Evolutionary conservation across 2,329 filamentous ascomycete species (phyloP), one percentile per base, ranked within the genome.

Genomic region (Calonectria fujianensis): DNA sequence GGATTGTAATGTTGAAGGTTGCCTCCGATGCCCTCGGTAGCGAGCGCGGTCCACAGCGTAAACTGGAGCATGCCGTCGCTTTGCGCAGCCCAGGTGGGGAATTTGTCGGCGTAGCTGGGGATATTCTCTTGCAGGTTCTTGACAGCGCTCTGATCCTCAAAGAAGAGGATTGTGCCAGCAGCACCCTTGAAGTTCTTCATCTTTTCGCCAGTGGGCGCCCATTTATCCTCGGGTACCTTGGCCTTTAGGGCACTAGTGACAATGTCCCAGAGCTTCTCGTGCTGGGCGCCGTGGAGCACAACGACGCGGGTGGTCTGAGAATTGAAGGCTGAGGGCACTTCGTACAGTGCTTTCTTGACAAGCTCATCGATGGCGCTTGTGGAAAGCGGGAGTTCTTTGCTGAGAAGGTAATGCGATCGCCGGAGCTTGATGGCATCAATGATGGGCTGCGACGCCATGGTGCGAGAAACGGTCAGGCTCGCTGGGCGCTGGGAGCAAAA

Each of bases 241-340:
- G 57, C 37, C 24, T 27, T 63, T 24, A 63, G 57, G 2, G n/a
- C 18, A 7, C 20, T 37, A 5, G 57, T 41, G 2, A 41, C 57
- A 29, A 63, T 63, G 32, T 63, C 57, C 57, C 57, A 63, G 14
- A 63, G 57, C 37, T 63, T 63, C 24, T 63, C 57, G 37, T 63
- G 57, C 37, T 63, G 57, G 16, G 35, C 37, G 24, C 57, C 57
- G 16, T 63, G 57, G 13, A 63, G 57, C 14, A 63, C 57, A 14
- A 63, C 35, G 27, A 63, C 57, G 35, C 57, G 57, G 24, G 57
- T 63, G 24, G 57, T 41, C 27, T 41, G 57, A 8, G 57, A 63
- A 10, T 63, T 63, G 57, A 63, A 63, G 16, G 57, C 57, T 8
- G 57, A 63, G 35, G 57, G 57, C 57, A 63, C 57, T 41, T 63